Evolutionary conservation across 768 basidiomycete species (phyloP).

Genomic region (Tulasnella sp.): DNA sequence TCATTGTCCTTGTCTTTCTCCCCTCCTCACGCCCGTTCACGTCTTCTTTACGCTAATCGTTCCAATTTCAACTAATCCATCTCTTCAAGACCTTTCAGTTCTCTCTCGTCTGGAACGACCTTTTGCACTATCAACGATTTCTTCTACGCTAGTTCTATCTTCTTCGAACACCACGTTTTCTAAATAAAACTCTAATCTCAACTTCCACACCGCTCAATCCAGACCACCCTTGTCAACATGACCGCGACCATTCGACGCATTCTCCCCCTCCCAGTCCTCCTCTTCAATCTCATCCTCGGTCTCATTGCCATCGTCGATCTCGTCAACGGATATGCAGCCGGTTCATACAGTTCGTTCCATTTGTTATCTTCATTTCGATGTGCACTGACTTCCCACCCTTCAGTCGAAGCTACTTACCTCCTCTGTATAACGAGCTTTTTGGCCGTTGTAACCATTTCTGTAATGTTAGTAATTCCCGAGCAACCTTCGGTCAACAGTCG

Average conservation of each 20-base stretch:
- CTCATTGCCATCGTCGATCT: conserved; percentile 3
- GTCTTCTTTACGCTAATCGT: background rate
- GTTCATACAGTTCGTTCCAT: conserved; percentile 1
- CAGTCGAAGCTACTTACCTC: conserved; percentile 5
- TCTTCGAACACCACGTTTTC: background rate
- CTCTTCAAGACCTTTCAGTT: background rate
- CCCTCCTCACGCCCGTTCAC: background rate
- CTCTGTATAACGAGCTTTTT: conserved; percentile 1
- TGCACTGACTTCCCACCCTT: background rate
- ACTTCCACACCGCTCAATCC: background rate
- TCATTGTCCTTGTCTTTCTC: background rate
- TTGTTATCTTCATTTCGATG: background rate
- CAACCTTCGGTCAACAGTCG: background rate
- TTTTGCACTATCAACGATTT: too few relatives aligned
- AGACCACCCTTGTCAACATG: background rate
- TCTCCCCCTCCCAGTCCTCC: conserved; percentile 7
- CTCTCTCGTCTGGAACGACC: conserved; percentile 11
- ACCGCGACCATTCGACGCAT: background rate
- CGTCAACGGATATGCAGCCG: background rate
- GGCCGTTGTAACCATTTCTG: background rate
- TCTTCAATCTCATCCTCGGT: conserved; percentile 14
- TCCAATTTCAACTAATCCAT: background rate
- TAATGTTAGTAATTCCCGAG: background rate
- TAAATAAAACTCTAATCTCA: background rate
- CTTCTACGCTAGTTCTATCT: too few relatives aligned